Base-by-base conservation (phyloP, 108 stramenopile species). In the Aurantiochytrium sp. region DNA sequence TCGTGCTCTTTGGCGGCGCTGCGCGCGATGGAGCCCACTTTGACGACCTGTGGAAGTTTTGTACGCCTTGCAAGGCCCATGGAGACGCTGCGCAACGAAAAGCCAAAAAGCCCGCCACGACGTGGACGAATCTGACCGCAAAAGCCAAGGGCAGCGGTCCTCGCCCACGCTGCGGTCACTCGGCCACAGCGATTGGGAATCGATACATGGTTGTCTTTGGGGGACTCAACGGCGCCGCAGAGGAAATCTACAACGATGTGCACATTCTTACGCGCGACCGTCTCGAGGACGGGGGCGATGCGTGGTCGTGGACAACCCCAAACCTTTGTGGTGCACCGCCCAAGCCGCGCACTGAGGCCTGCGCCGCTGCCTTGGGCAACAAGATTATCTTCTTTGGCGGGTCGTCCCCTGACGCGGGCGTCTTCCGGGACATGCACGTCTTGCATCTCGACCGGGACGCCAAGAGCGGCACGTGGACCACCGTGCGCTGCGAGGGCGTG, bases 1-100 rank as follows among this genome's bases (percentile, higher is more conserved):
- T 81, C 73, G 73, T 81, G 45, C 42, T 81, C 39, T 81, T 81
- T 81, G 73, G 73, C 12, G 73, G 73, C 15, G 73, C 73, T 12
- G 6, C 42, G 0, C 39, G 73, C n/a, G 73, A 81, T 48, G 73
- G 73, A 24, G 12, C 45, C 2, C 42, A 81, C 39, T 81, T 22
- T 30, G 73, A 17, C 12, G 73, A 81, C 32, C 42, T 81, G 6
- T 81, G 73, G 73, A 52, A 52, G 50, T 17, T 52, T 15, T n/a
- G n/a, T n/a, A n/a, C n/a, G n/a, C n/a, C n/a, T n/a, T n/a, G n/a
- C n/a, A n/a, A n/a, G n/a, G n/a, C n/a, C n/a, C n/a, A n/a, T n/a
- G n/a, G n/a, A n/a, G n/a, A n/a, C n/a, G n/a, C n/a, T n/a, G n/a
- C n/a, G n/a, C n/a, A n/a, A n/a, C n/a, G n/a, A n/a, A n/a, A n/a